Conservation (phyloP, 2,329 filamentous ascomycete genomes). For the Aschersonia sp. region DNA sequence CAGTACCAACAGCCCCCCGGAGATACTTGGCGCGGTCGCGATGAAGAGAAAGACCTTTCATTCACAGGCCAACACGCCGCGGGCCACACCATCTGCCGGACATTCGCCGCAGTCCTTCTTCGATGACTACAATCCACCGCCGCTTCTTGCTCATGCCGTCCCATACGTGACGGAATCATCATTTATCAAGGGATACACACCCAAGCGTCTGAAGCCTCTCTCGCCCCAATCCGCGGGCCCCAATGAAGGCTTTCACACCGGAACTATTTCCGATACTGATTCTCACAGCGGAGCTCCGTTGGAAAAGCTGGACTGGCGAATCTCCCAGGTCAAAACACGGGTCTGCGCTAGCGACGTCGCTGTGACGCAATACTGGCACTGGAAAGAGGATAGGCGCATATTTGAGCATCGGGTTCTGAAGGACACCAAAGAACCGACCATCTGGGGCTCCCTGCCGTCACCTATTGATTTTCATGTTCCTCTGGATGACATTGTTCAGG, state of each 20-base stretch:
- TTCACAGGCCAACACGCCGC: slow-evolving; percentile 13
- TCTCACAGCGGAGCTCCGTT: slow-evolving; percentile 31
- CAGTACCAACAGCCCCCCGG: not conserved
- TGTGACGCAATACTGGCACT: slow-evolving; percentile 43
- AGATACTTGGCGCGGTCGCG: slow-evolving; percentile 2
- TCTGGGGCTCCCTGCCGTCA: slow-evolving; percentile 35
- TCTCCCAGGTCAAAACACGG: slow-evolving; percentile 36
- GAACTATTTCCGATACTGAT: slow-evolving; percentile 37
- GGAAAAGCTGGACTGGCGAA: slow-evolving; percentile 32
- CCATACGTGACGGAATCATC: not conserved
- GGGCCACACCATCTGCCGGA: slow-evolving; percentile 12
- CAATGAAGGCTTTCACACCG: slow-evolving; percentile 25
- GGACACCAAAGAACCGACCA: slow-evolving; percentile 21
- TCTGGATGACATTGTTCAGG: slow-evolving; percentile 28
- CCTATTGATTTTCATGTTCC: slow-evolving; percentile 36
- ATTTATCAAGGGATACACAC: slow-evolving; percentile 7
- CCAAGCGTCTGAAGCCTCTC: slow-evolving; percentile 12
- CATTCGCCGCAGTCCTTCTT: slow-evolving; percentile 13
- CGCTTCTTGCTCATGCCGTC: not conserved
- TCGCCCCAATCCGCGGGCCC: slow-evolving; percentile 6
- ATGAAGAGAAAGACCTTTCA: slow-evolving; percentile 21
- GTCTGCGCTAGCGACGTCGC: slow-evolving; percentile 28
- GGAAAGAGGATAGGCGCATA: slow-evolving; percentile 21
- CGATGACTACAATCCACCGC: slow-evolving; percentile 3
- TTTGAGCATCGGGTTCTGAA: slow-evolving; percentile 42